Conservation (phyloP, 495 filamentous ascomycete species). For the Annulohypoxylon moriforme region DNA sequence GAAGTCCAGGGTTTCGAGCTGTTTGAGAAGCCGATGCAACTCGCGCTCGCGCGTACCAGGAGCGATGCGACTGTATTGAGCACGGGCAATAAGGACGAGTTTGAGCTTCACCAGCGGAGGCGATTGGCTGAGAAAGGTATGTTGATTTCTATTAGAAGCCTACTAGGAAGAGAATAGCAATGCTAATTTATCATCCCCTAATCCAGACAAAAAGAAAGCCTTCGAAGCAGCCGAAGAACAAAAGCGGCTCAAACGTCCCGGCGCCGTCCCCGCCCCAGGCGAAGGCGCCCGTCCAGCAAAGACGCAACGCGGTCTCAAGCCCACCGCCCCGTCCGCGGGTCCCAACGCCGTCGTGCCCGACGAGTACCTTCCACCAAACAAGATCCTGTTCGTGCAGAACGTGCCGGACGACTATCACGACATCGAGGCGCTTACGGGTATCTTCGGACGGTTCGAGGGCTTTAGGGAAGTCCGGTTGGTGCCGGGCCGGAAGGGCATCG, state of each 20-base stretch:
- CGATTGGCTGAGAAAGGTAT: slow-evolving; percentile 91
- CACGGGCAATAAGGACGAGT: slow-evolving; percentile 78
- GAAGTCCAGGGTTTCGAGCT: slow-evolving; percentile 94
- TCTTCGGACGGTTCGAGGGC: slow-evolving; percentile 92
- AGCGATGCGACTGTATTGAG: slow-evolving; percentile 88
- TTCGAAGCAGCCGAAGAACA: slow-evolving; percentile 82
- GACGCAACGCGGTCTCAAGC: slow-evolving; percentile 82
- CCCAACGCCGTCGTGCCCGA: slow-evolving; percentile 84
- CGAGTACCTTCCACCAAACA: slow-evolving; percentile 97
- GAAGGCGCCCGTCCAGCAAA: slow-evolving; percentile 74
- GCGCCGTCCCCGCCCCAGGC: slow-evolving; percentile 61
- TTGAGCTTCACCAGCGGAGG: slow-evolving; percentile 87
- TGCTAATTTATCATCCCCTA: neutral
- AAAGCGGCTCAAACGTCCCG: slow-evolving; percentile 82
- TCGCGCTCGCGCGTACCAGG: slow-evolving; percentile 84
- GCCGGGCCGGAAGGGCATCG: slow-evolving; percentile 87
- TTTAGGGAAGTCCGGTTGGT: slow-evolving; percentile 94
- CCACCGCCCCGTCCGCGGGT: slow-evolving; percentile 58
- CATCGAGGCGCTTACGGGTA: slow-evolving; percentile 77
- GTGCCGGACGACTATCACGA: slow-evolving; percentile 88
- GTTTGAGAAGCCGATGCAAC: slow-evolving; percentile 90
- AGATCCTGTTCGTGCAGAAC: slow-evolving; percentile 95
- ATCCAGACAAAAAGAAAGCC: slow-evolving; percentile 89
- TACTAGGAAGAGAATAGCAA: neutral
- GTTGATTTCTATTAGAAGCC: slow-evolving; percentile 42